A percentile compares a stretch with the other conserved stretches of the same genome.
Conservation (phyloP, 768 basidiomycete species). For the Suillus hirtellus region DNA sequence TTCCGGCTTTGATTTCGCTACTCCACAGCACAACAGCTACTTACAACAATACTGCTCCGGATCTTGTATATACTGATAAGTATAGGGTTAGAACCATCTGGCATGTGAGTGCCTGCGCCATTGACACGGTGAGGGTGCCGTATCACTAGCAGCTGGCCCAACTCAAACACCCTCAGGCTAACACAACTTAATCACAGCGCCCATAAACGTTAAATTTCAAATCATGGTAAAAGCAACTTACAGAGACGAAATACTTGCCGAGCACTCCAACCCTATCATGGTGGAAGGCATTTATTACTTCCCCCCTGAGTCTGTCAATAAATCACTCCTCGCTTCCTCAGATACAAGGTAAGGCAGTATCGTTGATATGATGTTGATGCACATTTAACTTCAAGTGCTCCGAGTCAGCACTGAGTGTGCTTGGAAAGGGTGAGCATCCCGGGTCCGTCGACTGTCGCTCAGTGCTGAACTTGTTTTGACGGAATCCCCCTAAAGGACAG, state of each 20-base stretch:
- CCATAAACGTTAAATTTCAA: background rate
- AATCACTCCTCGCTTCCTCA: conserved; percentile 48
- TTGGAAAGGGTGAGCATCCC: conserved; percentile 67
- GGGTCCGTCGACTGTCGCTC: background rate
- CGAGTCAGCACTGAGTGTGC: conserved; percentile 50
- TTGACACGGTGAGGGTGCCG: background rate
- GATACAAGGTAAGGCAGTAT: conserved; percentile 44
- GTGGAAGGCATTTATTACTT: conserved; percentile 78
- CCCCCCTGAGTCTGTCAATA: conserved; percentile 55
- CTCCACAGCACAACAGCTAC: background rate
- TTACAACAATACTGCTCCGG: background rate
- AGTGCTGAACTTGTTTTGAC: background rate
- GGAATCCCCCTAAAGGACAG: conserved; percentile 42
- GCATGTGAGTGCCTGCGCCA: background rate
- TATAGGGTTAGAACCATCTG: background rate
- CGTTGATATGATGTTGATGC: conserved; percentile 3
- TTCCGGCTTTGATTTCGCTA: background rate
- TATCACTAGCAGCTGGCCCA: background rate
- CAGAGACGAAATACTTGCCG: conserved; percentile 55
- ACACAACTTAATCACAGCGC: background rate
- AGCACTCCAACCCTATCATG: conserved; percentile 51
- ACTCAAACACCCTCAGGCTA: background rate
- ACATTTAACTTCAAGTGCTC: background rate
- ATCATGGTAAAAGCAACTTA: conserved; percentile 51
- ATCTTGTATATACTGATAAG: background rate